Evolutionary conservation across 163 green algal species (phyloP).

Genomic region (Scenedesmus sp.): DNA sequence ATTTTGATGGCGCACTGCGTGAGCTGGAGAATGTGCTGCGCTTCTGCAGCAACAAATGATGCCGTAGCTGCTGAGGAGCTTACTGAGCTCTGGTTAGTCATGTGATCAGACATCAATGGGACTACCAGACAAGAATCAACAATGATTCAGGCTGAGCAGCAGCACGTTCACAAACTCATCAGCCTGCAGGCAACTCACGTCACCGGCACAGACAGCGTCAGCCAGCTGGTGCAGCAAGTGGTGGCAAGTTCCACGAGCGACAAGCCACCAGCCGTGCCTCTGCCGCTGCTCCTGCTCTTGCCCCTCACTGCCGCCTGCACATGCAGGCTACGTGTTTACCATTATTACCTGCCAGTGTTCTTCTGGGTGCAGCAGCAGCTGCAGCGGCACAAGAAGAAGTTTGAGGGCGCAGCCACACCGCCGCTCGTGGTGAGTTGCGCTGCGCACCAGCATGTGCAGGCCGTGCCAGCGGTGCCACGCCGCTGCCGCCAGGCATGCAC

Average conservation of each 20-base stretch:
- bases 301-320: neutral
- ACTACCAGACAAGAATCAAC: too few species aligned
- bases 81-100: too few species aligned
- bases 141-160: too few species aligned
- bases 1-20: too few species aligned
- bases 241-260: neutral
- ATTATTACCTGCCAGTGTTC: constrained; percentile 98
- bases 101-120: too few species aligned
- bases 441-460: neutral
- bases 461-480: neutral
- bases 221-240: neutral
- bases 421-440: constrained; percentile 68
- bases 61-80: too few species aligned
- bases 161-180: neutral
- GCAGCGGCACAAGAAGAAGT: constrained; percentile 68
- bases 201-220: neutral
- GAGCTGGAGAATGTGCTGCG: too few species aligned
- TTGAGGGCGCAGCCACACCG: constrained; percentile 12
- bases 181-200: neutral
- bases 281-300: neutral
- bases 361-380: constrained; percentile 92
- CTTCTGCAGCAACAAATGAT: too few species aligned
- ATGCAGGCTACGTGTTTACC: constrained; percentile 77
- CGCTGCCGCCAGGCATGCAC: neutral
- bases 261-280: neutral